Conservation (phyloP, 441 rosid species). For the Theobroma grandiflorum region DNA sequence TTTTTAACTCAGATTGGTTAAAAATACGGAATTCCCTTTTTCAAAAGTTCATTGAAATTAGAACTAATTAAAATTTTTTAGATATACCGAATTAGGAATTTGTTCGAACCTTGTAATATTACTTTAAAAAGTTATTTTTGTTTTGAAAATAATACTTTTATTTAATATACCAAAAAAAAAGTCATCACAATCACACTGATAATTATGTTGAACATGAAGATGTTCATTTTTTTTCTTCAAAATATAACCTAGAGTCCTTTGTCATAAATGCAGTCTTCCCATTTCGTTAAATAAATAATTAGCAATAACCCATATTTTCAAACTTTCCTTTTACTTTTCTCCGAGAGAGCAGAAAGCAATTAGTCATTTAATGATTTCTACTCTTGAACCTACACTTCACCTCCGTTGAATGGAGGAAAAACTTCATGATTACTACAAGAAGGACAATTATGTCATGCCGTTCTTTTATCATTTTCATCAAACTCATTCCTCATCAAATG, state of each 20-base stretch:
- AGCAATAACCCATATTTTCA: not conserved
- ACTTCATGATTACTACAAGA: not conserved
- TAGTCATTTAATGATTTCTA: not conserved
- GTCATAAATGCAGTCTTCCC: not conserved
- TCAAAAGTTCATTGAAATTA: not conserved
- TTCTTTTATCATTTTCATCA: not conserved
- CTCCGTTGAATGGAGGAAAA: not conserved
- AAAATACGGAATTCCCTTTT: not conserved
- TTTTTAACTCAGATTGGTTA: not conserved
- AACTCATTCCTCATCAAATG: not conserved
- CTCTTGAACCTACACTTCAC: not conserved
- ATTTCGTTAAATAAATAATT: not conserved
- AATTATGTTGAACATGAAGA: no score
- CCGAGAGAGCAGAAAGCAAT: not conserved
- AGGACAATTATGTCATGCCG: not conserved
- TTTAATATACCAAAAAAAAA: no score
- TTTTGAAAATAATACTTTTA: no score
- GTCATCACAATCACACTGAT: no score
- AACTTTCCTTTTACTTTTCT: no score
- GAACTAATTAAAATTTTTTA: no score
- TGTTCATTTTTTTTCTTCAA: no score
- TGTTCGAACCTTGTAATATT: no score
- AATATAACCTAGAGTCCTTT: no score
- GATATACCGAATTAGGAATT: not conserved
- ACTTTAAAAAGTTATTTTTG: no score